phyloP scores from a whole-genome alignment of 1,284 basidiomycete genomes.

The Pascua guehoae region DNA sequence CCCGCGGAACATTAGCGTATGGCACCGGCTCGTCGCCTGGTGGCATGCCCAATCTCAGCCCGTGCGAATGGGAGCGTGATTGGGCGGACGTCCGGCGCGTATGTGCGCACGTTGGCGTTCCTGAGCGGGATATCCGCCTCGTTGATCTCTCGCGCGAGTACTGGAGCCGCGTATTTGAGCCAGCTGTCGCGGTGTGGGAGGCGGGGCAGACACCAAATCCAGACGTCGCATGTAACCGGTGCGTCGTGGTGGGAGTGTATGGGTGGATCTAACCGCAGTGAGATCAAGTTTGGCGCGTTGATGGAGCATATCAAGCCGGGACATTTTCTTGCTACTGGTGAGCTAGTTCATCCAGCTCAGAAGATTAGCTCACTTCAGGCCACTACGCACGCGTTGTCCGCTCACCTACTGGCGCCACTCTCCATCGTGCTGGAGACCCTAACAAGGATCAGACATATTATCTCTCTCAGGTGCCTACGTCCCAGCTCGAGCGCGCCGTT shows the following conservation, averaged over 20 bases:
- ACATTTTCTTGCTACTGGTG: conserved; percentile 76
- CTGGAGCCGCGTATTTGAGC: conserved; percentile 84
- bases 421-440: conserved; percentile 63
- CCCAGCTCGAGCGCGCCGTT: conserved; percentile 59
- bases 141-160: conserved; percentile 81
- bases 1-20: conserved; percentile 8
- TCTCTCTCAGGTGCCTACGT: conserved; percentile 70
- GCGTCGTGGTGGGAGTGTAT: neutral
- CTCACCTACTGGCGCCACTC: conserved; percentile 51
- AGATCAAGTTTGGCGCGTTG: conserved; percentile 91
- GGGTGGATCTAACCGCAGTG: conserved; percentile 53
- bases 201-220: conserved; percentile 82
- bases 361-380: conserved; percentile 52
- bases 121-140: conserved; percentile 59
- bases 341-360: neutral
- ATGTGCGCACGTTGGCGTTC: conserved; percentile 61
- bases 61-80: conserved; percentile 93
- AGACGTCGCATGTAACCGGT: conserved; percentile 90
- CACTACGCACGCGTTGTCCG: conserved; percentile 81
- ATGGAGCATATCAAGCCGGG: conserved; percentile 58
- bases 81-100: conserved; percentile 86
- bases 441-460: conserved; percentile 94
- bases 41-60: conserved; percentile 62
- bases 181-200: conserved; percentile 71
- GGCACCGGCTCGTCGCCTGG: neutral